phyloP scores from a whole-genome alignment of 2,329 filamentous ascomycete species.

The Fusarium pseudocircinatum region DNA sequence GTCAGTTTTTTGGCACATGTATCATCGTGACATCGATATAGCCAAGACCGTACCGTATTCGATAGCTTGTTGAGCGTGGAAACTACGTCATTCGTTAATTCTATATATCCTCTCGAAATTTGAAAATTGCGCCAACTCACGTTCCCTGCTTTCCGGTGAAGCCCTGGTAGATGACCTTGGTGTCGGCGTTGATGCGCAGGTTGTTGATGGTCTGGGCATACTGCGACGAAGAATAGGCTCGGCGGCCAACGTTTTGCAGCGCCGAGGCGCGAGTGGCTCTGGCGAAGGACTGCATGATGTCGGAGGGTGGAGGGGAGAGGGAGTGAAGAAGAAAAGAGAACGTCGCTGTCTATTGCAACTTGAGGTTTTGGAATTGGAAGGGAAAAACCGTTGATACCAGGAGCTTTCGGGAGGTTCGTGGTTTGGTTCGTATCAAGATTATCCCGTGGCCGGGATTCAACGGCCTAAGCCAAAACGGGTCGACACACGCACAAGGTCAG shows the following conservation, averaged over 20 bases:
- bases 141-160: slow-evolving; percentile 98
- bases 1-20: slow-evolving; percentile 44
- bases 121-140: slow-evolving; percentile 60
- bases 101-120: not conserved
- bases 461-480: slow-evolving; percentile 40
- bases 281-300: slow-evolving; percentile 85
- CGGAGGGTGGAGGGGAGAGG: slow-evolving; percentile 2
- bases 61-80: slow-evolving; percentile 97
- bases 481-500: slow-evolving; percentile 21
- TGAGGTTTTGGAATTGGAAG: slow-evolving; percentile 31
- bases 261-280: slow-evolving; percentile 76
- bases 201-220: slow-evolving; percentile 82
- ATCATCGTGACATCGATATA: slow-evolving; percentile 38
- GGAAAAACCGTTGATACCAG: slow-evolving; percentile 43
- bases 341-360: slow-evolving; percentile 24
- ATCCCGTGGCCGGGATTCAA: slow-evolving; percentile 42
- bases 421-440: slow-evolving; percentile 44
- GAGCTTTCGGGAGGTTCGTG: slow-evolving; percentile 42
- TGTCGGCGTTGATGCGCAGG: slow-evolving; percentile 91
- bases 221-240: slow-evolving; percentile 79
- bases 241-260: slow-evolving; percentile 71
- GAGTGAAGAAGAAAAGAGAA: not conserved
- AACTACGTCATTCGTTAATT: slow-evolving; percentile 64
- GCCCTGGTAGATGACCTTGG: slow-evolving; percentile 95
- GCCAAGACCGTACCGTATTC: slow-evolving; percentile 82